phyloP scores from a whole-genome alignment of 495 filamentous ascomycete species.

The Aspergillus hancockii region DNA sequence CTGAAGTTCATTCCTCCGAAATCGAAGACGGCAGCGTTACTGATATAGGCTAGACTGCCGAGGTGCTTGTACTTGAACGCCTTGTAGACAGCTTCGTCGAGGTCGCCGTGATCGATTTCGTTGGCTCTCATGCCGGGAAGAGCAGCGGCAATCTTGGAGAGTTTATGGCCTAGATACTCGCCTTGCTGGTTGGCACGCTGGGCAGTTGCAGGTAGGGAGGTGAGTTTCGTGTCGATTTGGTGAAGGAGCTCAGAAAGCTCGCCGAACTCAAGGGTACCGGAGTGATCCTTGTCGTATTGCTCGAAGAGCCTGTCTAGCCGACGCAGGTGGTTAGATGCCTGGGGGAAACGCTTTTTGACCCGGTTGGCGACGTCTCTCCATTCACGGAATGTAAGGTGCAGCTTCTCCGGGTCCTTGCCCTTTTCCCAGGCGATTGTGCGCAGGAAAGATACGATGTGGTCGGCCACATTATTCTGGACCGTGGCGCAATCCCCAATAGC shows the following conservation, averaged over 20 bases:
- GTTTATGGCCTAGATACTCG: slow-evolving; percentile 87
- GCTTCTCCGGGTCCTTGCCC: slow-evolving; percentile 79
- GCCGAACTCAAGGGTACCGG: slow-evolving; percentile 88
- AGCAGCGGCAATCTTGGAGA: slow-evolving; percentile 85
- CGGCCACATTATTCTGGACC: slow-evolving; percentile 92
- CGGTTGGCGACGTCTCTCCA: slow-evolving; percentile 81
- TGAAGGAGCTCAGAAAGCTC: slow-evolving; percentile 85
- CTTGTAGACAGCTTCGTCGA: slow-evolving; percentile 91
- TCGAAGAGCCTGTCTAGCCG: slow-evolving; percentile 87
- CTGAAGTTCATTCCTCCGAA: slow-evolving; percentile 73
- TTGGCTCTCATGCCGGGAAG: slow-evolving; percentile 76
- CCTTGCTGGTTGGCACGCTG: slow-evolving; percentile 98
- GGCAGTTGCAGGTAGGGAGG: slow-evolving; percentile 84
- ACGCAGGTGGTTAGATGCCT: slow-evolving; percentile 86
- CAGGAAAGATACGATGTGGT: slow-evolving; percentile 84
- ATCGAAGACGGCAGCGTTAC: slow-evolving; percentile 95
- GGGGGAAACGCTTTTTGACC: slow-evolving; percentile 87
- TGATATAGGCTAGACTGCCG: slow-evolving; percentile 91
- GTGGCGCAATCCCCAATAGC: slow-evolving; percentile 96
- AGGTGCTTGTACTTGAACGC: slow-evolving; percentile 94
- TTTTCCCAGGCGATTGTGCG: slow-evolving; percentile 90
- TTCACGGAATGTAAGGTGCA: slow-evolving; percentile 81
- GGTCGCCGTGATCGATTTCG: slow-evolving; percentile 80
- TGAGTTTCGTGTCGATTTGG: slow-evolving; percentile 90
- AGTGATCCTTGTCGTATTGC: slow-evolving; percentile 89